These are phyloP conservation scores for Diddensiella transvaalensis DNA, from an alignment of 805 yeast genomes.

Conservation along the genomic window DNA sequence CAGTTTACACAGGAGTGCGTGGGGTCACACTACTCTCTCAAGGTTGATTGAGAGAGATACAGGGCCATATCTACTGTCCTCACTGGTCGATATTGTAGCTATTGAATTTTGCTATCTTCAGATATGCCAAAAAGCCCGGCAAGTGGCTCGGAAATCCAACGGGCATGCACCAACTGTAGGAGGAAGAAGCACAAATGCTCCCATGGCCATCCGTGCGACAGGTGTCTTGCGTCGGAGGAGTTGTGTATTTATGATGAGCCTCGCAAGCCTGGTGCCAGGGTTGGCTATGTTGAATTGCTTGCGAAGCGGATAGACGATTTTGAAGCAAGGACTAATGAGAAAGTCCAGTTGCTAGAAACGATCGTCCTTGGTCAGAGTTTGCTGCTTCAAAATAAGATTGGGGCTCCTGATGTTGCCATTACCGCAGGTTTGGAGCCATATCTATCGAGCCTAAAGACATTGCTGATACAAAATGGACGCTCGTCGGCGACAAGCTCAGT, in stretches of 20 bases:
- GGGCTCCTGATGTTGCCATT: neutral
- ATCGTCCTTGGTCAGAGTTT: slow-evolving; percentile 10
- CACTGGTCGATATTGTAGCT: too few species aligned
- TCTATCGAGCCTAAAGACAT: neutral
- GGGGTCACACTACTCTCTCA: too few species aligned
- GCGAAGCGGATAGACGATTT: slow-evolving; percentile 7
- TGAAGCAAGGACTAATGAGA: slow-evolving; percentile 1
- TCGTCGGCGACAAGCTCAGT: neutral
- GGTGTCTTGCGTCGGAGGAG: slow-evolving; percentile 4
- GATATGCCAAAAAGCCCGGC: neutral
- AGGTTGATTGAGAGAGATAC: too few species aligned
- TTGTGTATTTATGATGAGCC: slow-evolving; percentile 10
- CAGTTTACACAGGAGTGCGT: too few species aligned
- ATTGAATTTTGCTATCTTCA: too few species aligned
- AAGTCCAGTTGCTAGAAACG: slow-evolving; percentile 1
- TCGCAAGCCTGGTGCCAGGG: slow-evolving; percentile 4
- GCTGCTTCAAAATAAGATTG: neutral
- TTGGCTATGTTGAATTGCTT: slow-evolving; percentile 6
- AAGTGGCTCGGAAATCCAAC: neutral
- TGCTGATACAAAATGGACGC: neutral
- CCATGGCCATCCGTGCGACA: slow-evolving; percentile 10
- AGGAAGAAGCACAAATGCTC: slow-evolving; percentile 14
- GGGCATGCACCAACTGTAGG: slow-evolving; percentile 12
- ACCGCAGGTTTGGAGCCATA: neutral
- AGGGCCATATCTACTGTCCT: too few species aligned